Conservation (phyloP, 257 asterid species). For the Osmanthus fragrans region DNA sequence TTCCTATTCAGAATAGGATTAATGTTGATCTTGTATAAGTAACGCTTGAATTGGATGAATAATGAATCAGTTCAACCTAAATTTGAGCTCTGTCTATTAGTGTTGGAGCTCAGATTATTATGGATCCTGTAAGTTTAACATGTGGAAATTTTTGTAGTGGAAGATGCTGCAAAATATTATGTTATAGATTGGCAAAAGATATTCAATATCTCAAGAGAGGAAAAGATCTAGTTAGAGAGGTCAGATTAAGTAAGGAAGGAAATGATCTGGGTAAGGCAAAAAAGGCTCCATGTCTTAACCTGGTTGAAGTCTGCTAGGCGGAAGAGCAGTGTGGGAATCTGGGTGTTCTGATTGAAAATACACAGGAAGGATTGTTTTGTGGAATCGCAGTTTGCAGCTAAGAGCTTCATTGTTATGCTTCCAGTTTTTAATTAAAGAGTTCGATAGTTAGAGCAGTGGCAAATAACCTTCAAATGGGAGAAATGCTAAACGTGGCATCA, state of each 20-base stretch:
- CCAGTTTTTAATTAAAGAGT: not conserved
- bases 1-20: too few species aligned
- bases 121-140: too few species aligned
- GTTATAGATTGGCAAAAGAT: too few species aligned
- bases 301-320: not conserved
- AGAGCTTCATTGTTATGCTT: too few species aligned
- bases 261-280: not conserved
- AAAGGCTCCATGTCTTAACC: not conserved
- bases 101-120: not conserved
- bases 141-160: not conserved
- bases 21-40: too few species aligned
- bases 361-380: too few species aligned
- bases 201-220: not conserved
- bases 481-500: not conserved
- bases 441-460: not conserved
- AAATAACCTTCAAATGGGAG: not conserved
- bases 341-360: too few species aligned
- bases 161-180: not conserved
- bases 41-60: too few species aligned
- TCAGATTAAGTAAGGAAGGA: not conserved
- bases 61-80: too few species aligned
- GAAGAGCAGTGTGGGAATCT: not conserved
- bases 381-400: too few species aligned
- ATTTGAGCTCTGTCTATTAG: not conserved
- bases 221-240: not conserved